Conservation (phyloP, 2,329 filamentous ascomycete genomes). For the Pochonia chlamydosporia region DNA sequence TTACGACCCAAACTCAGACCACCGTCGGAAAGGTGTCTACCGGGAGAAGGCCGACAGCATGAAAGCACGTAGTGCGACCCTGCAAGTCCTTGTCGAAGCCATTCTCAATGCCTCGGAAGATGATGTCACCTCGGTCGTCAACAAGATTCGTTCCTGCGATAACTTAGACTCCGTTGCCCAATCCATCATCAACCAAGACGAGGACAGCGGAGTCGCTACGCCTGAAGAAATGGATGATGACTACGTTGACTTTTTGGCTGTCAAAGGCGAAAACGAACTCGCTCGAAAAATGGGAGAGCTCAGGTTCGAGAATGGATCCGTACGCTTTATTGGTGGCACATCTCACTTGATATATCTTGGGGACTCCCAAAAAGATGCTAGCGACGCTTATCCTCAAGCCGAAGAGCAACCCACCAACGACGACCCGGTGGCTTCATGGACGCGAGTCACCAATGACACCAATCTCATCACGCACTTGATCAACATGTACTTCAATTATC, state of each 20-base stretch:
- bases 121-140: slow-evolving; percentile 75
- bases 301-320: slow-evolving; percentile 76
- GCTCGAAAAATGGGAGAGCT: slow-evolving; percentile 92
- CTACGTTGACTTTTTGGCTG: slow-evolving; percentile 30
- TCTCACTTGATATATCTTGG: slow-evolving; percentile 85
- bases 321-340: slow-evolving; percentile 89
- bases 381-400: slow-evolving; percentile 33
- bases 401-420: slow-evolving; percentile 47
- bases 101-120: slow-evolving; percentile 89
- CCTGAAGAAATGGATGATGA: slow-evolving; percentile 34
- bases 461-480: slow-evolving; percentile 80
- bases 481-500: slow-evolving; percentile 98
- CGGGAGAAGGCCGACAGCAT: slow-evolving; percentile 86
- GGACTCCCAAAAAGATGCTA: slow-evolving; percentile 32
- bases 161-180: slow-evolving; percentile 52
- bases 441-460: slow-evolving; percentile 72
- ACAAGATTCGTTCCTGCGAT: slow-evolving; percentile 82
- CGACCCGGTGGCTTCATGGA: slow-evolving; percentile 80
- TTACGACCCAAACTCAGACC: slow-evolving; percentile 94
- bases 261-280: slow-evolving; percentile 68
- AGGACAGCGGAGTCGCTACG: slow-evolving; percentile 12
- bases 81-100: slow-evolving; percentile 89
- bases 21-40: slow-evolving; percentile 93
- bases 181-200: slow-evolving; percentile 41
- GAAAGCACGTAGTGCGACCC: slow-evolving; percentile 79